Base-by-base conservation (phyloP, 2,329 filamentous ascomycete species). In the Cytospora piceicola region DNA sequence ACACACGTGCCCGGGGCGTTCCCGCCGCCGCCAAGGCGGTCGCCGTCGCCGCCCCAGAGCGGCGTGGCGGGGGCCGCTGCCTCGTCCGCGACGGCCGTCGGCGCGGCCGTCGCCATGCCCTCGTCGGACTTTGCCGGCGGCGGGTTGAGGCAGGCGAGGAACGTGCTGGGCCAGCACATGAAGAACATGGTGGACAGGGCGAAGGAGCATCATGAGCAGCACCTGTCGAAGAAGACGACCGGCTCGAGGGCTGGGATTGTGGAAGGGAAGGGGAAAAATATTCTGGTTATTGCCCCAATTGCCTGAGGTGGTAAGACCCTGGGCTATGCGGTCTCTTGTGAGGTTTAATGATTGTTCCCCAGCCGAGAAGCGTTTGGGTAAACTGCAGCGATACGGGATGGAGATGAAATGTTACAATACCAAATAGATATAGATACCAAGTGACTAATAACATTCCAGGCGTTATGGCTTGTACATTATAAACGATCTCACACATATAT, bases 141-240 rank as follows among this genome's bases (percentile, higher is more conserved):
- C 5, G 59, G 63, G 27, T 15, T 67, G 24, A 30, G 60, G 14
- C 66, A 66, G n/a, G 66, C 66, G 24, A 61, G 66, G n/a, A 66
- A 63, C 59, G 63, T 63, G 14, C 29, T 67, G 32, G 66, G 64
- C 39, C 58, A 66, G 49, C 58, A 63, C 9, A n/a, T 65, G 30
- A 58, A 63, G 30, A 56, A 67, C 17, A 39, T 67, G 9, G 59
- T 66, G 14, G 63, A 66, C 30, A 66, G 30, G 63, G 66, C 66
- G 15, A 67, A 66, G 59, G 66, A 67, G 55, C 63, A 67, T 32
- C 66, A 67, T 9, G 66, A 67, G 27, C 63, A 64, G 51, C 56
- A 64, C 7, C 46, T 27, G 11, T 59, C 57, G 9, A 57, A 51
- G 52, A 65, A 39, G 49, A 32, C n/a, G 20, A 24, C 66, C 22